Evolutionary conservation across 148 eudicot species (phyloP), one percentile per base, ranked within the genome.

Genomic region (Rhododendron simsii): DNA sequence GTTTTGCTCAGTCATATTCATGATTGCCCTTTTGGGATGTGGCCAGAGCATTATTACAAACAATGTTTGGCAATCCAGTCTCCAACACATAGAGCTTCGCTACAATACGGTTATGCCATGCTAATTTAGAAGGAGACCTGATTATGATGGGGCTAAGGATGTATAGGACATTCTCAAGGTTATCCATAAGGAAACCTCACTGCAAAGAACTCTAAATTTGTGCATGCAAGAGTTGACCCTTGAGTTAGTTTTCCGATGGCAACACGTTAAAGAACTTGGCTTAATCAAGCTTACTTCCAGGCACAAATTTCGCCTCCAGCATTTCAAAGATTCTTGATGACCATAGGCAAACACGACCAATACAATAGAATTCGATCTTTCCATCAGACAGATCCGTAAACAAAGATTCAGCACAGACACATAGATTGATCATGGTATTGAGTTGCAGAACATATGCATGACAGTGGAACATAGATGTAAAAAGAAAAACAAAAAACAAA

Each of bases 381-480:
- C 53, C 61, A 16, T 3, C 77, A 13, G 14, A 44, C 47, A 26
- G 41, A 63, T 45, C 63, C 4, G 44, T 21, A 45, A 18, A 1
- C 23, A 47, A 69, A 67, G 63, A 84, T 71, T 23, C n/a, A 87
- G 90, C 69, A 67, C 15, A 87, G 37, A 69, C 26, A 51, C 80
- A 55, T 45, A 39, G 86, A 83, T 26, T 85, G 35, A 47, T 81
- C n/a, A 81, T 55, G 10, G 67, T 33, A 81, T 65, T 12, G 30
- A 28, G 50, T 35, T 14, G 47, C 63, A 57, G 30, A 80, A 37
- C 75, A 53, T n/a, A 41, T 39, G 84, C 18, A 84, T 28, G 47
- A 28, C n/a, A 79, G 23, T 71, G 33, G 78, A 28, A 84, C 73
- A 13, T 37, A 44, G 53, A 65, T 44, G 47, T 35, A 20, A 41